Conservation (phyloP, 108 stramenopile species). For the Nannochloropsis gaditana region DNA sequence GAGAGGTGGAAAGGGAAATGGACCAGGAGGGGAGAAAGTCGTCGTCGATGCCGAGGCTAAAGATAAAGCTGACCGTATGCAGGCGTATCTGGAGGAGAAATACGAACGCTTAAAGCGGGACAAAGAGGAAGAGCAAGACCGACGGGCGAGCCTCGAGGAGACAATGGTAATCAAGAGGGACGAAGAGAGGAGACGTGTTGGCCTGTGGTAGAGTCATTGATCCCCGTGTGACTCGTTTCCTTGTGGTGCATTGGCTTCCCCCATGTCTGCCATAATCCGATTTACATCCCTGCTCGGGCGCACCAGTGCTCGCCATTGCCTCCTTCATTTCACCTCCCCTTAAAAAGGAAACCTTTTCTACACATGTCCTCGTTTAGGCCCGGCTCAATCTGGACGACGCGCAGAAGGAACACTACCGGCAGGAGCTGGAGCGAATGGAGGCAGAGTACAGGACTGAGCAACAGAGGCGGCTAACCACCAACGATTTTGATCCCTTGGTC, state of each 20-base stretch:
- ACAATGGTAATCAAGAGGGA: slow-evolving; percentile 25
- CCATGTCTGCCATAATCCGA: no score
- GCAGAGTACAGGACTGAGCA: slow-evolving; percentile 44
- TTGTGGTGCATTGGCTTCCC: no score
- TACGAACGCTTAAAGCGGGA: slow-evolving; percentile 42
- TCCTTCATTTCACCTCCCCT: no score
- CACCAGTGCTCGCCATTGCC: no score
- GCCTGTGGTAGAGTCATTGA: no score
- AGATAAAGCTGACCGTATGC: slow-evolving; percentile 41
- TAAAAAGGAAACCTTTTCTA: not conserved
- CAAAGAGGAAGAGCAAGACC: slow-evolving; percentile 43
- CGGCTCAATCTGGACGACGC: slow-evolving; percentile 31
- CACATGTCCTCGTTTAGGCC: slow-evolving; percentile 17
- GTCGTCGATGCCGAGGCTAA: not conserved
- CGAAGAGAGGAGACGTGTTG: not conserved
- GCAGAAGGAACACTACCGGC: slow-evolving; percentile 39
- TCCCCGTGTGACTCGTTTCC: no score
- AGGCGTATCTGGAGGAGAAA: slow-evolving; percentile 47
- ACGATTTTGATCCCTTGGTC: slow-evolving; percentile 55
- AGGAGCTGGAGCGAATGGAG: slow-evolving; percentile 44
- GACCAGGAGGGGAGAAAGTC: not conserved
- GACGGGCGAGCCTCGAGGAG: slow-evolving; percentile 43
- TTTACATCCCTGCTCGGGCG: no score
- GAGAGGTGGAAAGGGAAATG: not conserved
- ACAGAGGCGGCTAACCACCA: slow-evolving; percentile 44